Evolutionary conservation across 164 flowering plant species (phyloP).

Genomic region (Aristolochia fimbriata): DNA sequence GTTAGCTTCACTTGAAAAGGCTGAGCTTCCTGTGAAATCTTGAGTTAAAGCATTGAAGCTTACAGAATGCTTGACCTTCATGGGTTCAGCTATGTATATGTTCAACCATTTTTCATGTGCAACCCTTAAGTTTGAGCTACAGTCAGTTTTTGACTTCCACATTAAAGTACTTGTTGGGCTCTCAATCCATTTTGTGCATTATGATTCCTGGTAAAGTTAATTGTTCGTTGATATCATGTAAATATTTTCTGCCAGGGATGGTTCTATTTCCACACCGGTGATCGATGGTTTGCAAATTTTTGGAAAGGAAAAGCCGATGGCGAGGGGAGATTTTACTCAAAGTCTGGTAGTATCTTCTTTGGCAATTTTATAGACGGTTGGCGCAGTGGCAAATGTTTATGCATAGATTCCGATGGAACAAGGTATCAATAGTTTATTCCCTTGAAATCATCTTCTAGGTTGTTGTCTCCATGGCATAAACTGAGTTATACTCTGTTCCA

Average conservation of each 20-base stretch:
- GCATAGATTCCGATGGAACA: conserved; percentile 58
- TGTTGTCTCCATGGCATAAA: not conserved
- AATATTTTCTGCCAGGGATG: conserved; percentile 46
- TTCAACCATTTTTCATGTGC: too few relatives aligned
- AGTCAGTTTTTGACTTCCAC: too few relatives aligned
- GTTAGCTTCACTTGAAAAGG: too few relatives aligned
- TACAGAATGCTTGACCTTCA: too few relatives aligned
- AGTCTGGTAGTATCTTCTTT: conserved; percentile 68
- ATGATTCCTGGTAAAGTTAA: not conserved
- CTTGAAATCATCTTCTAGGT: not conserved
- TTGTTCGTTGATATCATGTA: not conserved
- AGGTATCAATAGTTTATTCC: conserved; percentile 29
- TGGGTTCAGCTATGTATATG: too few relatives aligned
- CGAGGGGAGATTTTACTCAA: conserved; percentile 90
- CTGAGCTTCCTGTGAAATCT: too few relatives aligned
- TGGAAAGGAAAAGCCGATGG: conserved; percentile 98
- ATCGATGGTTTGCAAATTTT: conserved; percentile 91
- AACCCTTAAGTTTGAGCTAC: too few relatives aligned
- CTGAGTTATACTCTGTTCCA: too few relatives aligned
- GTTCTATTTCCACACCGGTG: conserved; percentile 85
- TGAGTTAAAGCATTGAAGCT: too few relatives aligned
- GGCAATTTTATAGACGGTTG: conserved; percentile 89
- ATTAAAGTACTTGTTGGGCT: too few relatives aligned
- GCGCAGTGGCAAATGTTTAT: conserved; percentile 71
- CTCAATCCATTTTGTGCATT: too few relatives aligned